phyloP scores from a whole-genome alignment of 257 asterid species.

The Paulownia fortunei region DNA sequence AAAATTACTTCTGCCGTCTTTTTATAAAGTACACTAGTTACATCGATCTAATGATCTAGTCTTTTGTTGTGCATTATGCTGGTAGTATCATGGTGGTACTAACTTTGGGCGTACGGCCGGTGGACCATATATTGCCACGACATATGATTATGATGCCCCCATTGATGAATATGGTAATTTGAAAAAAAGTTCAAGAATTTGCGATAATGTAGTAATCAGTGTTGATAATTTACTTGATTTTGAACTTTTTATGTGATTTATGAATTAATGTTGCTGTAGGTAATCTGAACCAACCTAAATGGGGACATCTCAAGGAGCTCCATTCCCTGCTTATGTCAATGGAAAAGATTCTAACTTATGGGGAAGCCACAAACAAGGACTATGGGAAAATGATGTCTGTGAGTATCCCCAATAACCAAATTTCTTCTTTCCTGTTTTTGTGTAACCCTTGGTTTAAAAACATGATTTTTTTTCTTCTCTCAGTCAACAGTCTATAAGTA shows the following conservation, averaged over 20 bases:
- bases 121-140: slow-evolving; percentile 47
- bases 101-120: slow-evolving; percentile 51
- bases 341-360: slow-evolving; percentile 47
- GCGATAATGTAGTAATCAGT: background rate
- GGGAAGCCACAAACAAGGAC: slow-evolving; percentile 33
- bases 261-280: slow-evolving; percentile 28
- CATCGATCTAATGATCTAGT: background rate
- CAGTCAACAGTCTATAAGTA: slow-evolving; percentile 42
- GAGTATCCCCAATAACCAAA: too few relatives aligned
- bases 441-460: background rate
- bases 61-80: background rate
- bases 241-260: background rate
- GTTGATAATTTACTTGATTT: background rate
- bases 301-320: slow-evolving; percentile 49
- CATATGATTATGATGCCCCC: slow-evolving; percentile 60
- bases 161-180: slow-evolving; percentile 51
- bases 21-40: background rate
- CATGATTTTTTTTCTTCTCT: background rate
- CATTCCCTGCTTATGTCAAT: slow-evolving; percentile 39
- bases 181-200: background rate
- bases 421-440: background rate
- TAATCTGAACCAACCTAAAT: slow-evolving; percentile 50
- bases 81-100: slow-evolving; percentile 58
- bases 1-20: too few relatives aligned
- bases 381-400: slow-evolving; percentile 32